Base-by-base conservation (phyloP, 1,139 yeast genomes). In the Candida tetrigidarum region DNA sequence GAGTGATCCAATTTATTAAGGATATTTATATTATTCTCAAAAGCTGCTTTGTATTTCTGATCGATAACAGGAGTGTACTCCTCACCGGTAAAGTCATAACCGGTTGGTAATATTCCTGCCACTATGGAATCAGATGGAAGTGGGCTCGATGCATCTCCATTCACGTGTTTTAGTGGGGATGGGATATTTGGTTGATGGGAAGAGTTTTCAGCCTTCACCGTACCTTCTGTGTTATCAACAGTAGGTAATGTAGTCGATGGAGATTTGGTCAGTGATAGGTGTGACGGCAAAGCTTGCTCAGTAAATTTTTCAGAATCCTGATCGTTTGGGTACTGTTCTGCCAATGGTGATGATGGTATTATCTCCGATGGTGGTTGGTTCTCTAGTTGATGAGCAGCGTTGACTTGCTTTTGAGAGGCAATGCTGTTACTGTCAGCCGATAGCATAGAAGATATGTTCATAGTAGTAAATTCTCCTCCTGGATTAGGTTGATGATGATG, bases 401-500 rank as follows among this genome's bases (percentile, higher is more conserved):
- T 12, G 11, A 16, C 15, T 29, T 38, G 28, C 20, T 37, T 37
- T 18, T 15, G 12, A 19, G 29, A 32, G 19, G 12, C 42, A 30
- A 23, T 22, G 29, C 23, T 25, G 19, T 29, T 41, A 19, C 50
- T 41, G 41, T 63, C 70, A 45, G 54, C 60, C 33, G 74, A 67
- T 57, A 71, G 62, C 71, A 71, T 71, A 27, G 75, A 70, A 14
- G 74, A 69, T 47, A 71, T 69, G 56, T 71, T 70, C 76, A 71
- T 71, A 15, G 14, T 43, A 39, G 9, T n/a, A n/a, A n/a, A n/a
- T n/a, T n/a, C n/a, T n/a, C n/a, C n/a, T n/a, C n/a, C n/a, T n/a
- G n/a, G n/a, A n/a, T n/a, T n/a, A n/a, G n/a, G n/a, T n/a, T n/a
- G n/a, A n/a, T n/a, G n/a, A n/a, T n/a, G n/a, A n/a, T n/a, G n/a